Conservation (phyloP, 352 stramenopile species). For the Lagenidium giganteum region DNA sequence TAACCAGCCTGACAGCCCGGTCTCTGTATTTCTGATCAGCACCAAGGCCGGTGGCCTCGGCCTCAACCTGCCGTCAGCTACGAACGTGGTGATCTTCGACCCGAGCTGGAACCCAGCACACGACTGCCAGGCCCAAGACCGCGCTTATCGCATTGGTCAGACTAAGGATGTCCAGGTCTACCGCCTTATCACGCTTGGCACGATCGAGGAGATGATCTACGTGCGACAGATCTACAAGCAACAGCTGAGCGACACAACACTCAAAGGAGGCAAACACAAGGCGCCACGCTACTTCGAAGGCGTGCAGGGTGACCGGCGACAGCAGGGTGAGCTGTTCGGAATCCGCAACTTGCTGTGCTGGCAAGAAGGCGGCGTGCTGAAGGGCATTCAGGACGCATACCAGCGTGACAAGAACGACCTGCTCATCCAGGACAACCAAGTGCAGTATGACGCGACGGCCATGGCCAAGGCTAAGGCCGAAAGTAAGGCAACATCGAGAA, state of each 20-base stretch:
- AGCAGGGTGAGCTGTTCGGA: slow-evolving; percentile 75
- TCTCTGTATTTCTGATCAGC: slow-evolving; percentile 74
- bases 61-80: slow-evolving; percentile 72
- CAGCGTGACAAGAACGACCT: slow-evolving; percentile 43
- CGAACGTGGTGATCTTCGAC: slow-evolving; percentile 86
- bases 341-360: slow-evolving; percentile 74
- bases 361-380: slow-evolving; percentile 67
- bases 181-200: slow-evolving; percentile 75
- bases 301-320: slow-evolving; percentile 63
- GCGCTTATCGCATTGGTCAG: slow-evolving; percentile 83
- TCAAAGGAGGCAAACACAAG: slow-evolving; percentile 66
- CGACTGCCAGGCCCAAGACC: slow-evolving; percentile 79
- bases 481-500: slow-evolving; percentile 20
- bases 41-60: slow-evolving; percentile 71
- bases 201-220: slow-evolving; percentile 89
- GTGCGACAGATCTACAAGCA: slow-evolving; percentile 86
- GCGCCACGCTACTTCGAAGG: slow-evolving; percentile 77
- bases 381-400: slow-evolving; percentile 72
- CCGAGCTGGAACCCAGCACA: slow-evolving; percentile 86
- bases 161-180: slow-evolving; percentile 85
- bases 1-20: slow-evolving; percentile 46
- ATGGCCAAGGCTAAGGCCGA: slow-evolving; percentile 1
- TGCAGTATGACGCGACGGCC: slow-evolving; percentile 31
- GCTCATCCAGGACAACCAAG: slow-evolving; percentile 48
- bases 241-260: slow-evolving; percentile 73